Conservation (phyloP, 2,329 filamentous ascomycete genomes). For the Lasiodiplodia gonubiensis region DNA sequence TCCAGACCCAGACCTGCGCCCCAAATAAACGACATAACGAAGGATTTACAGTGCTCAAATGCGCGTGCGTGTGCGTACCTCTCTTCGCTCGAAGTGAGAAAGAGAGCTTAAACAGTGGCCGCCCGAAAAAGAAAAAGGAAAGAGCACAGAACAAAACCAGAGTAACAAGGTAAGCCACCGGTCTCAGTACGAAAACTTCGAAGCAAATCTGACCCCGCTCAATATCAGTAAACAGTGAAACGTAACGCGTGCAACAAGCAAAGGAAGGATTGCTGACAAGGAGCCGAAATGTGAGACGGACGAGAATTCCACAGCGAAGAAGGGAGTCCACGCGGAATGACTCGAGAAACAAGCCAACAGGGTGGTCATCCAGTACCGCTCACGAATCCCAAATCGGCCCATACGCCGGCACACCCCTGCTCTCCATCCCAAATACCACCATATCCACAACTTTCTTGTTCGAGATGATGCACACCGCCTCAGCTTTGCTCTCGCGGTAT, state of each 20-base stretch:
- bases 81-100: neutral
- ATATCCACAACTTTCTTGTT: slow-evolving; percentile 71
- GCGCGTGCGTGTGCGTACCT: neutral
- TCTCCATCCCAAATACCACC: slow-evolving; percentile 72
- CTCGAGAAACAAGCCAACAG: neutral
- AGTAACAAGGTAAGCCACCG: neutral
- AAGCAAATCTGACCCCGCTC: neutral
- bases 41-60: neutral
- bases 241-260: neutral
- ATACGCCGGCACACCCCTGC: slow-evolving; percentile 68
- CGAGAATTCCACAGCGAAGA: neutral
- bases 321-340: too few species aligned
- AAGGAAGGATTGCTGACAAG: neutral
- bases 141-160: neutral
- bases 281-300: neutral
- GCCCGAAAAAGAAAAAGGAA: neutral
- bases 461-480: slow-evolving; percentile 75
- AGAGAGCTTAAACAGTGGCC: neutral
- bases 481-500: slow-evolving; percentile 54
- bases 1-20: neutral
- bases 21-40: neutral
- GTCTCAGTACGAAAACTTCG: neutral
- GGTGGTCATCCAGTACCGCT: slow-evolving; percentile 27
- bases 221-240: neutral
- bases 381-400: slow-evolving; percentile 76